Evolutionary conservation across 345 rosid genomes (phyloP).

Genomic region (Cardiospermum halicacabum): DNA sequence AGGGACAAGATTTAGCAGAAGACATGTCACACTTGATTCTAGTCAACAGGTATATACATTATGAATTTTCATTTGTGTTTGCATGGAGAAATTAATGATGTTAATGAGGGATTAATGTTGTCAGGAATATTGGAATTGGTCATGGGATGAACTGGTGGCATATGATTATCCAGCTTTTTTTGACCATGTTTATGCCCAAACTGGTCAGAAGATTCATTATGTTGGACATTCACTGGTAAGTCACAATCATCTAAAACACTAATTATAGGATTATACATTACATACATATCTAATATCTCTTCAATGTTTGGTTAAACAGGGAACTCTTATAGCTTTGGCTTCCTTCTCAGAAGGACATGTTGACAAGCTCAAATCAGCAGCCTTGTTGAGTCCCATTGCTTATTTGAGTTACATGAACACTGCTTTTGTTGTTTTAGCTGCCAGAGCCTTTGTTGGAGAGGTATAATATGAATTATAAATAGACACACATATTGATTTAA

Average conservation of each 20-base stretch:
- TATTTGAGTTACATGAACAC: slow-evolving; percentile 90
- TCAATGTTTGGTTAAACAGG: slow-evolving; percentile 34
- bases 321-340: slow-evolving; percentile 72
- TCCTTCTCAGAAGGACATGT: slow-evolving; percentile 71
- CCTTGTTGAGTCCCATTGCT: slow-evolving; percentile 79
- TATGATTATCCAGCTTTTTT: slow-evolving; percentile 76
- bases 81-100: no score
- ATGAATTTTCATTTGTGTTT: no score
- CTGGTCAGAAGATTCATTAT: slow-evolving; percentile 74
- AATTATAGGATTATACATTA: no score
- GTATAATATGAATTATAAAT: slow-evolving; percentile 19
- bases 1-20: slow-evolving; percentile 75
- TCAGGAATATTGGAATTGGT: slow-evolving; percentile 89
- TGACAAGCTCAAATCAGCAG: slow-evolving; percentile 64
- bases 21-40: slow-evolving; percentile 54
- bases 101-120: no score
- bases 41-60: slow-evolving; percentile 34
- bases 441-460: slow-evolving; percentile 74
- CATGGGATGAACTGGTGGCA: slow-evolving; percentile 83
- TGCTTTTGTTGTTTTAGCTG: slow-evolving; percentile 54
- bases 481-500: not conserved
- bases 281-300: no score
- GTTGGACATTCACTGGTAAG: slow-evolving; percentile 89
- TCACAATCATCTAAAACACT: no score
- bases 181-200: slow-evolving; percentile 43